Percentiles rank a stretch among this genome's conserved stretches.
Conservation (phyloP, 306 rosid genomes). For the Vigna radiata region DNA sequence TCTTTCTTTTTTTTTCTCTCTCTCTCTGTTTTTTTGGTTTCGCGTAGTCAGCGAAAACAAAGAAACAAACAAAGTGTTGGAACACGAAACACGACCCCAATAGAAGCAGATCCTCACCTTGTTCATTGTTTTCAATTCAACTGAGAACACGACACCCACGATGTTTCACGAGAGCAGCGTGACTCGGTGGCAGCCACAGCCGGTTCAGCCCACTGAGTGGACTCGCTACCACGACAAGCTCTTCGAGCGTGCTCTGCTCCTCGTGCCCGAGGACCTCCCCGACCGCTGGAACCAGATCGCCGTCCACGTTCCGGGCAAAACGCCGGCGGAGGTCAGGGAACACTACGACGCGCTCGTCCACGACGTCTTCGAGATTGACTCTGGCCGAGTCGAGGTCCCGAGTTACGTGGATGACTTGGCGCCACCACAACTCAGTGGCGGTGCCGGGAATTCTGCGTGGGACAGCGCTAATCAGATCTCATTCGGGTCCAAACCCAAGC, state of each 20-base stretch:
- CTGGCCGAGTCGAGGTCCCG: slow-evolving; percentile 78
- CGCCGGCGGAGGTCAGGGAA: slow-evolving; percentile 55
- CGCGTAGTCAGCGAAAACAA: slow-evolving; percentile 19
- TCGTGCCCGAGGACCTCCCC: slow-evolving; percentile 59
- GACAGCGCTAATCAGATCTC: slow-evolving; percentile 74
- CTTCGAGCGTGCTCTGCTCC: slow-evolving; percentile 75
- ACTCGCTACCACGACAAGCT: slow-evolving; percentile 74
- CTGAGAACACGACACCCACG: slow-evolving; percentile 14
- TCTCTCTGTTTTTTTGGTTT: not conserved
- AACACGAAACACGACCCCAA: slow-evolving; percentile 29
- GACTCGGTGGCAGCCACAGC: slow-evolving; percentile 48
- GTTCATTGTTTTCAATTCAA: slow-evolving; percentile 31
- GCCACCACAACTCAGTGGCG: not conserved
- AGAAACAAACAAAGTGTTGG: slow-evolving; percentile 8
- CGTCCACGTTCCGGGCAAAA: slow-evolving; percentile 64
- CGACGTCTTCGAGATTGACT: slow-evolving; percentile 75
- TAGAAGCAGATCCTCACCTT: not conserved
- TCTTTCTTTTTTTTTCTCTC: not conserved
- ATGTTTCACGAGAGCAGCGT: slow-evolving; percentile 59
- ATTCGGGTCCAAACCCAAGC: slow-evolving; percentile 56
- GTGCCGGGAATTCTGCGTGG: slow-evolving; percentile 49
- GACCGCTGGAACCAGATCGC: slow-evolving; percentile 84
- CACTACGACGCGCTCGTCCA: slow-evolving; percentile 74
- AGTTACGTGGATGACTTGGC: slow-evolving; percentile 64
- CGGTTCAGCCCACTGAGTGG: slow-evolving; percentile 59